These are phyloP conservation scores for Globisporangium radiosum DNA, from an alignment of 352 stramenopile genomes.

Conservation along the genomic window DNA sequence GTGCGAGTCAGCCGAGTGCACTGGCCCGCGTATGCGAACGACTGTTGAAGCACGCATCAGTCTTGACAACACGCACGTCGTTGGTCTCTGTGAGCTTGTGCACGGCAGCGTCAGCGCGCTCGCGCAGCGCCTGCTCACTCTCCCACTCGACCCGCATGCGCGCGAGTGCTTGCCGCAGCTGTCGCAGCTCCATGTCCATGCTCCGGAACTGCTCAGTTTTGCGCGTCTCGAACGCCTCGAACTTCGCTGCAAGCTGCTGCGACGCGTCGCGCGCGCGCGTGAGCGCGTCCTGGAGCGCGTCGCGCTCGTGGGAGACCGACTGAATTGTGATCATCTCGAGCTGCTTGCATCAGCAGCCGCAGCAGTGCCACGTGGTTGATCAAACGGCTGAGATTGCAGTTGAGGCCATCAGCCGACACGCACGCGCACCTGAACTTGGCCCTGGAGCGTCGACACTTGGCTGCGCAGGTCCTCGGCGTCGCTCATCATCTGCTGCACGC, in stretches of 20 bases:
- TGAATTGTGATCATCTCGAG: conserved; percentile 43
- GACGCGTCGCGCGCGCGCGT: conserved; percentile 32
- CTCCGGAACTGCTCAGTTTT: conserved; percentile 39
- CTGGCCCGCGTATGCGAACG: not conserved
- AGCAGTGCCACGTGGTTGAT: not conserved
- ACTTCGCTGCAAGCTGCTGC: conserved; percentile 24
- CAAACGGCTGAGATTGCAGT: not conserved
- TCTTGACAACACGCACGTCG: conserved; percentile 20
- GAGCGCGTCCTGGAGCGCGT: conserved; percentile 32
- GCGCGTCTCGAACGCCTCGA: conserved; percentile 19
- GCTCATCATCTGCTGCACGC: conserved; percentile 21
- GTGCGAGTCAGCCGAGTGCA: not conserved
- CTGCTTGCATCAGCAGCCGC: conserved; percentile 11
- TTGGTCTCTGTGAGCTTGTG: conserved; percentile 24
- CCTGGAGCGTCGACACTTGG: conserved; percentile 35
- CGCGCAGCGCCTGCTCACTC: conserved; percentile 32
- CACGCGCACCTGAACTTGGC: conserved; percentile 37
- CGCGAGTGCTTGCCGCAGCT: conserved; percentile 31
- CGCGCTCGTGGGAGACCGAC: conserved; percentile 34
- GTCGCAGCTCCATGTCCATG: conserved; percentile 47
- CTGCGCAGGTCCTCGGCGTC: conserved; percentile 30
- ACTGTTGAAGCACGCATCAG: not conserved
- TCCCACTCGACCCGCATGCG: conserved; percentile 43
- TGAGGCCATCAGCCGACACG: not conserved
- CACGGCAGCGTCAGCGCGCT: conserved; percentile 30